Conservation (phyloP, 192 early-diverging fungal species). For the Coemansia brasiliensis region DNA sequence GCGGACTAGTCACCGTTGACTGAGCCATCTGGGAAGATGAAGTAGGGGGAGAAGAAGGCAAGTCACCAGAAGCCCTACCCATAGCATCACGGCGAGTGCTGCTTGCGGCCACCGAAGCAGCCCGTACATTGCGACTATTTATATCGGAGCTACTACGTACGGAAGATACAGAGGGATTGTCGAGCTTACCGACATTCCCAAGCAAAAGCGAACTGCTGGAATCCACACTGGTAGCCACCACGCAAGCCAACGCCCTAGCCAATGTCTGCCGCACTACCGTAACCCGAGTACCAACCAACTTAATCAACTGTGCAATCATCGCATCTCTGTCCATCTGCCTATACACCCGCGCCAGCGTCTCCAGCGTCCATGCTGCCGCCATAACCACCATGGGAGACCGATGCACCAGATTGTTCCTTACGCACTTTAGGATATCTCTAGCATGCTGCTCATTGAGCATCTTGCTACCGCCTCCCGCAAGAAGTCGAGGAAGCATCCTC, state of each 20-base stretch:
- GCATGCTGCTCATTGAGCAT: constrained; percentile 65
- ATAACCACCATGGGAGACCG: constrained; percentile 60
- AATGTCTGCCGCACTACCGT: constrained; percentile 34
- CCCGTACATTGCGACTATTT: too few relatives aligned
- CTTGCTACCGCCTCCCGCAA: constrained; percentile 72
- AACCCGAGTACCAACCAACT: constrained; percentile 22
- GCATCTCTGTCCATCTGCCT: neutral
- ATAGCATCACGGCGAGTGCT: too few relatives aligned
- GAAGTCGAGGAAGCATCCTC: constrained; percentile 60
- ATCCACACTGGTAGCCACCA: constrained; percentile 21
- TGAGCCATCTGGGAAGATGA: too few relatives aligned
- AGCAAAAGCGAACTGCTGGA: neutral
- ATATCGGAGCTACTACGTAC: too few relatives aligned
- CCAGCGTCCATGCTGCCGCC: constrained; percentile 18
- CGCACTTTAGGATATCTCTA: constrained; percentile 71
- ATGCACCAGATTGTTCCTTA: constrained; percentile 66
- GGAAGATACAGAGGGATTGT: too few relatives aligned
- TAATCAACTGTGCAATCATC: constrained; percentile 4
- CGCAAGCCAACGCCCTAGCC: constrained; percentile 28
- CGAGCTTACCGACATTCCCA: too few relatives aligned
- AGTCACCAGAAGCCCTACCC: too few relatives aligned
- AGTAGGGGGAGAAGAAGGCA: too few relatives aligned
- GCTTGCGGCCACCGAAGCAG: too few relatives aligned
- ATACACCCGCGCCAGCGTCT: constrained; percentile 19
- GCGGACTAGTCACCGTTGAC: too few relatives aligned